phyloP scores from a whole-genome alignment of 768 basidiomycete species.

The Xerocomus spinulosus region DNA sequence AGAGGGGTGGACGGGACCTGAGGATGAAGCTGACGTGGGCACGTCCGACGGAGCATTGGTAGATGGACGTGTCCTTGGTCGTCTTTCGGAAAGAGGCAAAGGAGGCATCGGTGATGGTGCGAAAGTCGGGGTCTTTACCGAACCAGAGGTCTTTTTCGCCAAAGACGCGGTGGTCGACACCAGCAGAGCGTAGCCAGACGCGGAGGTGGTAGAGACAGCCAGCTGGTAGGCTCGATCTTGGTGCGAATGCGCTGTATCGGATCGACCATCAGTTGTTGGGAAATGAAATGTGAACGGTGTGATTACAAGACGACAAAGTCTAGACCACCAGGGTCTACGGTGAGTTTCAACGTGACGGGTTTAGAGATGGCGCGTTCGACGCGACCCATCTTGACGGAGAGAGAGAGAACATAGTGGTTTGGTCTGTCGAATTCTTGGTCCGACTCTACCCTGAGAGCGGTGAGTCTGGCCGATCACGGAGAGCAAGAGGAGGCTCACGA shows the following conservation, averaged over 20 bases:
- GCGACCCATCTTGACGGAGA: slow-evolving; percentile 51
- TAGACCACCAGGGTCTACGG: slow-evolving; percentile 49
- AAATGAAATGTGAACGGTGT: no score
- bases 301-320: slow-evolving; percentile 62
- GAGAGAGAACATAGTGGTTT: slow-evolving; percentile 44
- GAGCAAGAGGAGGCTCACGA: slow-evolving; percentile 37
- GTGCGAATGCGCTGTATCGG: slow-evolving; percentile 49
- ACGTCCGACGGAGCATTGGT: slow-evolving; percentile 52
- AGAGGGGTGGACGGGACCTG: slow-evolving; percentile 32
- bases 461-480: neutral
- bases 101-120: slow-evolving; percentile 50
- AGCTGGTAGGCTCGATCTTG: slow-evolving; percentile 50
- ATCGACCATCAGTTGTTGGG: neutral
- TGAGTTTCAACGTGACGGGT: slow-evolving; percentile 42
- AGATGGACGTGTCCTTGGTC: slow-evolving; percentile 44
- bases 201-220: slow-evolving; percentile 54
- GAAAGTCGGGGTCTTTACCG: slow-evolving; percentile 62
- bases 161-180: slow-evolving; percentile 61
- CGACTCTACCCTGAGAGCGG: slow-evolving; percentile 28
- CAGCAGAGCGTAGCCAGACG: slow-evolving; percentile 57
- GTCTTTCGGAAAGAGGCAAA: slow-evolving; percentile 46
- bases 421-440: slow-evolving; percentile 17
- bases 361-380: slow-evolving; percentile 52
- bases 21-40: slow-evolving; percentile 54
- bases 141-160: slow-evolving; percentile 63